Conservation (phyloP, 2,329 filamentous ascomycete genomes). For the Xylaria sp. region DNA sequence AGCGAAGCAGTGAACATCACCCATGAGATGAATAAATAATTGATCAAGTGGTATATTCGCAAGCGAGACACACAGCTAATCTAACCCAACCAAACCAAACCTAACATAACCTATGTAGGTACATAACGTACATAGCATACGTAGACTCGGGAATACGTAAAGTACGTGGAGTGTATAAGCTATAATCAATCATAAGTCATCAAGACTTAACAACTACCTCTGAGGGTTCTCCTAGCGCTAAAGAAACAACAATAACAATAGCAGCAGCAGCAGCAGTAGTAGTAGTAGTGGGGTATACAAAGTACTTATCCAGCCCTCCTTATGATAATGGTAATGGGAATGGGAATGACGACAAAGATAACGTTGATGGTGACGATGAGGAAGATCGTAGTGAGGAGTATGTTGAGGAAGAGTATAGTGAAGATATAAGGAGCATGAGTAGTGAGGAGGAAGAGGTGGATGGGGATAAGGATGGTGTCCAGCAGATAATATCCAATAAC, state of each 20-base stretch:
- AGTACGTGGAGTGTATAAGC: neutral
- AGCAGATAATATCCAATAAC: slow-evolving; percentile 4
- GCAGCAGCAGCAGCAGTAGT: neutral
- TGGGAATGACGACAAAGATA: neutral
- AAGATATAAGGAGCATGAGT: too few species aligned
- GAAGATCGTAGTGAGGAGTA: neutral
- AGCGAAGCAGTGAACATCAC: neutral
- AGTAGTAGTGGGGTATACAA: slow-evolving; percentile 19
- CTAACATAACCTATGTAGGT: neutral
- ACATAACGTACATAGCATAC: neutral
- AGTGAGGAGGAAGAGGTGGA: neutral
- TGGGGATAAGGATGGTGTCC: neutral
- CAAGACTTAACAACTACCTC: slow-evolving; percentile 1
- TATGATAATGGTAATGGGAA: neutral
- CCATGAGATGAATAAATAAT: neutral
- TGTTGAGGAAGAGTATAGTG: neutral
- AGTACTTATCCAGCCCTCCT: slow-evolving; percentile 22
- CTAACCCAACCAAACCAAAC: too few species aligned
- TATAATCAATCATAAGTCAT: slow-evolving; percentile 10
- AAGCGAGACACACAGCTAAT: neutral
- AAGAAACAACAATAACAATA: neutral
- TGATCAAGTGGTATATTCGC: slow-evolving; percentile 16
- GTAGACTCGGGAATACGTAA: too few species aligned
- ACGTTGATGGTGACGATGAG: neutral
- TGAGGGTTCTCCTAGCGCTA: too few species aligned